A percentile compares a stretch with the other conserved stretches of the same genome.
phyloP scores from a whole-genome alignment of 352 stramenopile genomes.

The Phytophthora palmivora region DNA sequence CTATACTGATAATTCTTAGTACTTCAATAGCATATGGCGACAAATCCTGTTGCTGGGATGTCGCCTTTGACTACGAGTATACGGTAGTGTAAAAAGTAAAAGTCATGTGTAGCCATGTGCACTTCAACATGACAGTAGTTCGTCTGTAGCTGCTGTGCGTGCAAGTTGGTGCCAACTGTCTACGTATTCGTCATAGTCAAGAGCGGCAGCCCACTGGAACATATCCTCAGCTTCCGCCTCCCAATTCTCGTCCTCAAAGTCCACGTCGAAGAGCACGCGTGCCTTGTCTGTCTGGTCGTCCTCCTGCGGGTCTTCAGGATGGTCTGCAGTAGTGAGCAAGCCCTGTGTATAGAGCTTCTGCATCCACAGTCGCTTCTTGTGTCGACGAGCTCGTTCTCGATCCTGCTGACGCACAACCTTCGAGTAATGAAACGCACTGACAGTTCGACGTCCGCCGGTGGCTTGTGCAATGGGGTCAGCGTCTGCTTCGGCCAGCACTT shows the following conservation, averaged over 20 bases:
- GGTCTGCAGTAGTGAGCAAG: slow-evolving; percentile 39
- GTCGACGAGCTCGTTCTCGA: slow-evolving; percentile 50
- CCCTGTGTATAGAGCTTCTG: slow-evolving; percentile 78
- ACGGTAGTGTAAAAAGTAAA: too few species aligned
- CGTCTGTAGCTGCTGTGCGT: slow-evolving; percentile 57
- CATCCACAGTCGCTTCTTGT: slow-evolving; percentile 85
- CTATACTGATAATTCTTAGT: too few species aligned
- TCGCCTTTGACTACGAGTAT: too few species aligned
- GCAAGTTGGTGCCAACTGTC: slow-evolving; percentile 69
- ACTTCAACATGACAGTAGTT: slow-evolving; percentile 11
- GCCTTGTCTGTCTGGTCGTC: slow-evolving; percentile 12
- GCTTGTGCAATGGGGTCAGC: slow-evolving; percentile 63
- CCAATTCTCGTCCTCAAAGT: slow-evolving; percentile 76
- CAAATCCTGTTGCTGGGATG: too few species aligned
- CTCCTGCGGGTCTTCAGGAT: slow-evolving; percentile 23
- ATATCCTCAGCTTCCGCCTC: slow-evolving; percentile 73
- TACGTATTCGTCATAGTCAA: slow-evolving; percentile 84
- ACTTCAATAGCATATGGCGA: too few species aligned
- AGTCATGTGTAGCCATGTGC: slow-evolving; percentile 6
- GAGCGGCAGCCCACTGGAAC: slow-evolving; percentile 67
- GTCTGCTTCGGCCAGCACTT: slow-evolving; percentile 69
- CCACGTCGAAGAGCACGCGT: slow-evolving; percentile 58
- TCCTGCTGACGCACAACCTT: slow-evolving; percentile 65
- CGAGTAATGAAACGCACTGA: slow-evolving; percentile 50
- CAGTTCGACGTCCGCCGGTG: slow-evolving; percentile 41